Percentiles rank a stretch among this genome's conserved stretches.
Conservation (phyloP, 2,329 filamentous ascomycete genomes). For the Capronia americana region DNA sequence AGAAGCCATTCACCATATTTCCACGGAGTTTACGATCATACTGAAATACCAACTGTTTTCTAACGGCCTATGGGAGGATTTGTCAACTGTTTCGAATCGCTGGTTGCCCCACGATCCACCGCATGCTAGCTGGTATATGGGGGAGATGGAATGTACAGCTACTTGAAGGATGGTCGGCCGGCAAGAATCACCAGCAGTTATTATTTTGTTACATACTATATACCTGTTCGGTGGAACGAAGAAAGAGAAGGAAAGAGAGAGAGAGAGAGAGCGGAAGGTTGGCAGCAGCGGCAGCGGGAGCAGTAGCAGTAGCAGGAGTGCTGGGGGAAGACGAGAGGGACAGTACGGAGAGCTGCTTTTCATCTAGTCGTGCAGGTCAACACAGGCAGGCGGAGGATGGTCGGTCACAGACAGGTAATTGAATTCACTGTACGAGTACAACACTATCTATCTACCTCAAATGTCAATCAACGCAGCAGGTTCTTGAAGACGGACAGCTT, state of each 20-base stretch:
- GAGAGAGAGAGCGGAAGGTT: neutral
- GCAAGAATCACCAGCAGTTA: slow-evolving; percentile 7
- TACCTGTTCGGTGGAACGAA: neutral
- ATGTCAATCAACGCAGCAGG: no score
- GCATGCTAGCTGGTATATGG: neutral
- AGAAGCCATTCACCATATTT: slow-evolving; percentile 3
- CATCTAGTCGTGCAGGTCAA: neutral
- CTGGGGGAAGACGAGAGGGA: neutral
- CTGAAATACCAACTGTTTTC: slow-evolving; percentile 15
- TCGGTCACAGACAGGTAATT: slow-evolving; percentile 1
- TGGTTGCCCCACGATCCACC: slow-evolving; percentile 3
- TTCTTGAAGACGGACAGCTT: no score
- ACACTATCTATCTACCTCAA: neutral
- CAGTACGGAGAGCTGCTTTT: neutral
- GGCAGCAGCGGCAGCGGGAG: neutral
- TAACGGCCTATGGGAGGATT: slow-evolving; percentile 19
- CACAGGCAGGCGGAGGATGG: neutral
- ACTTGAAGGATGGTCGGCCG: neutral
- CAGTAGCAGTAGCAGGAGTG: neutral
- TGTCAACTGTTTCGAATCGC: neutral
- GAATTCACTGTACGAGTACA: slow-evolving; percentile 1
- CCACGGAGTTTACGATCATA: slow-evolving; percentile 20
- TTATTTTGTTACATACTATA: slow-evolving; percentile 7
- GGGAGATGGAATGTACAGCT: neutral
- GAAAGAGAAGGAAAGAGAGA: neutral